Percentiles rank a stretch among this genome's conserved stretches.
Conservation (phyloP, 345 rosid species). For the Eutrema yunnanense region DNA sequence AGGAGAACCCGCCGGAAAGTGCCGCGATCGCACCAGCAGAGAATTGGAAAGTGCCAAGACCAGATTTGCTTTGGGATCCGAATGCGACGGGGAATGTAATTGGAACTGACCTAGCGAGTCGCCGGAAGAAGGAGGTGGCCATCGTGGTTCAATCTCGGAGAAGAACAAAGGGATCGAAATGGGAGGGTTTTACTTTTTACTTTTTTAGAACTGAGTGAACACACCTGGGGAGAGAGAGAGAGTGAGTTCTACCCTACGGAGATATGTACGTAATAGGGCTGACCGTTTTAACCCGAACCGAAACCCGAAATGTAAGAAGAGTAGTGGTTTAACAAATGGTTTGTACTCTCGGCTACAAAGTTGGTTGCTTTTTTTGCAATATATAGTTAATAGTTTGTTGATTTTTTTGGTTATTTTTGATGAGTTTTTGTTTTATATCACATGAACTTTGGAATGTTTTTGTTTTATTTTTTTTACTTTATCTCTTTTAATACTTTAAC, state of each 20-base stretch:
- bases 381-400: too few relatives aligned
- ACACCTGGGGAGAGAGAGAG: background rate
- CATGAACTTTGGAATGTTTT: too few relatives aligned
- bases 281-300: too few relatives aligned
- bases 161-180: background rate
- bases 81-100: conserved; percentile 34
- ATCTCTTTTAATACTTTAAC: too few relatives aligned
- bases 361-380: too few relatives aligned
- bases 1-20: conserved; percentile 75
- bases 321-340: too few relatives aligned
- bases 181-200: too few relatives aligned
- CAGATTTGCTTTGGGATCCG: conserved; percentile 38
- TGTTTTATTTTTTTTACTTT: too few relatives aligned
- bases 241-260: conserved; percentile 1
- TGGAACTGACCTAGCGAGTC: conserved; percentile 47
- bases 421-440: too few relatives aligned
- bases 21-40: conserved; percentile 72
- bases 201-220: conserved; percentile 14
- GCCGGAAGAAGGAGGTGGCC: conserved; percentile 59
- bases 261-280: background rate
- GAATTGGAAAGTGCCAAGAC: conserved; percentile 39
- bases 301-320: too few relatives aligned
- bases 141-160: conserved; percentile 33
- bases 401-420: too few relatives aligned
- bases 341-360: too few relatives aligned